phyloP scores from a whole-genome alignment of 225 moss, liverwort and hornwort genomes.

The Takakia lepidozioides region DNA sequence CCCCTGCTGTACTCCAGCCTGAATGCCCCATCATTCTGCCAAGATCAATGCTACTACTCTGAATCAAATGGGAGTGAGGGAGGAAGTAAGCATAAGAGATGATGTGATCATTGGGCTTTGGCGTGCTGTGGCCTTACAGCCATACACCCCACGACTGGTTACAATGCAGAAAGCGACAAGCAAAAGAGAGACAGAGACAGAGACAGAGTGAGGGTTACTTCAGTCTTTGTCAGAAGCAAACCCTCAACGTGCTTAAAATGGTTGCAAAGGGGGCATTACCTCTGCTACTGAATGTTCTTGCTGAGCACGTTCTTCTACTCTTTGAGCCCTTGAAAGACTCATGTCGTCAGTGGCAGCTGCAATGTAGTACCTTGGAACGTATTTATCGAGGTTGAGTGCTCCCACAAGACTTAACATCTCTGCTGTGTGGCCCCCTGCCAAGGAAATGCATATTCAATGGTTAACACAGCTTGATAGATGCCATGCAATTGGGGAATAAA shows the following conservation, averaged over 20 bases:
- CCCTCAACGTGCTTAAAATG: not conserved
- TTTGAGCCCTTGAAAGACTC: constrained; percentile 35
- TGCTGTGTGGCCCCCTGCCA: constrained; percentile 55
- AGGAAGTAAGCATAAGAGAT: not conserved
- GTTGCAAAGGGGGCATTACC: not conserved
- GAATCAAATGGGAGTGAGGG: not conserved
- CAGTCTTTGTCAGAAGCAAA: not conserved
- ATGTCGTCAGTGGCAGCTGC: constrained; percentile 47
- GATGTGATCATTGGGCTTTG: not conserved
- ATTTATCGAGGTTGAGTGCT: constrained; percentile 33
- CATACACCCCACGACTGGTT: no score
- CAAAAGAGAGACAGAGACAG: no score
- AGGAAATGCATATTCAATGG: not conserved
- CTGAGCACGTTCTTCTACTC: constrained; percentile 21
- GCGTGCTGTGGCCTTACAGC: no score
- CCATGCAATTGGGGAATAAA: not conserved
- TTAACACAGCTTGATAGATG: not conserved
- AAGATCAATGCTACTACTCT: constrained; percentile 46
- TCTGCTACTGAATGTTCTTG: constrained; percentile 1
- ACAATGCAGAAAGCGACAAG: no score
- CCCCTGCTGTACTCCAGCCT: constrained; percentile 35
- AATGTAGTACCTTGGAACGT: constrained; percentile 45
- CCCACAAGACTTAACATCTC: constrained; percentile 55
- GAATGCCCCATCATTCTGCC: constrained; percentile 61
- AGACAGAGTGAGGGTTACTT: no score